Percentiles rank a stretch among this genome's conserved stretches.
phyloP scores from a whole-genome alignment of 768 basidiomycete genomes.

The Termitomyces titanicus region DNA sequence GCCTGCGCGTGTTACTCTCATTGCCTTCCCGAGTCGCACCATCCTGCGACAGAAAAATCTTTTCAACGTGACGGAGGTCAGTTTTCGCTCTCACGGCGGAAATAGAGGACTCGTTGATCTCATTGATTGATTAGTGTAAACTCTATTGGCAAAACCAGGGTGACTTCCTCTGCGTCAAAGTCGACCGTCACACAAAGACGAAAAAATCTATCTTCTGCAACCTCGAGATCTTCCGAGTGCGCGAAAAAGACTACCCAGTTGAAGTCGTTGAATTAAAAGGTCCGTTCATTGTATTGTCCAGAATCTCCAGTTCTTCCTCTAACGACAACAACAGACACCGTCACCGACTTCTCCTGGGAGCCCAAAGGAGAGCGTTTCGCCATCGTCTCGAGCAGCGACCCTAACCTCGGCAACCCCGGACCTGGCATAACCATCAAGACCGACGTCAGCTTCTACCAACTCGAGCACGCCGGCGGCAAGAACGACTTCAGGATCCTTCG shows the following conservation, averaged over 20 bases:
- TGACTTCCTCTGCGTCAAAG: slow-evolving; percentile 97
- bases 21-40: slow-evolving; percentile 81
- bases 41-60: slow-evolving; percentile 92
- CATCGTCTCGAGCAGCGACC: slow-evolving; percentile 91
- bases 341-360: slow-evolving; percentile 97
- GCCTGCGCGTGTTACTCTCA: slow-evolving; percentile 93
- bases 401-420: slow-evolving; percentile 85
- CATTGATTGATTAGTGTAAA: slow-evolving; percentile 66
- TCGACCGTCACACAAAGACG: slow-evolving; percentile 97
- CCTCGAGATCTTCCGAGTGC: slow-evolving; percentile 93
- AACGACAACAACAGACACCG: slow-evolving; percentile 59
- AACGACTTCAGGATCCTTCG: slow-evolving; percentile 92
- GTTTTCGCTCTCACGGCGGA: slow-evolving; percentile 29
- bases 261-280: slow-evolving; percentile 98
- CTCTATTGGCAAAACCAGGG: slow-evolving; percentile 98
- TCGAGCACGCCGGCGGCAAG: slow-evolving; percentile 81
- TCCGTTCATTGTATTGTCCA: slow-evolving; percentile 22
- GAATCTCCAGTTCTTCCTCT: neutral
- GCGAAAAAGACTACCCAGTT: slow-evolving; percentile 97
- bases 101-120: slow-evolving; percentile 1
- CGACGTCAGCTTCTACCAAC: slow-evolving; percentile 93
- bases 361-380: slow-evolving; percentile 97
- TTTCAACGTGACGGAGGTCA: slow-evolving; percentile 95
- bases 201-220: slow-evolving; percentile 99
- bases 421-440: slow-evolving; percentile 96